These are phyloP conservation scores for Amanita polypyramis DNA, from an alignment of 768 basidiomycete genomes.

Conservation along the genomic window DNA sequence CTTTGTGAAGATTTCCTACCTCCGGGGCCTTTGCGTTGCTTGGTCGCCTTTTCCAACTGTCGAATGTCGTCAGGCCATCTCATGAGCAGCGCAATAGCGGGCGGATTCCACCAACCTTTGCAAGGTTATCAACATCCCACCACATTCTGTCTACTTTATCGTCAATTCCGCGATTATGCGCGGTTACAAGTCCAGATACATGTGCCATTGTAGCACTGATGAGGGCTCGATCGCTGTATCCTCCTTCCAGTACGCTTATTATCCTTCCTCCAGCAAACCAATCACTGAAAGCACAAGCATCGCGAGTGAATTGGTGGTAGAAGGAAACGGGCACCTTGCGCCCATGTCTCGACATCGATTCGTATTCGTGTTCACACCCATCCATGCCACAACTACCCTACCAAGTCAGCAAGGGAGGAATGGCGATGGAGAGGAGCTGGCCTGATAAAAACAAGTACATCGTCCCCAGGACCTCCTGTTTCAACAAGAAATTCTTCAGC, in stretches of 20 bases:
- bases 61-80: not conserved
- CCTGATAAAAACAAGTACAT: constrained; percentile 86
- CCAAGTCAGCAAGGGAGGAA: not conserved
- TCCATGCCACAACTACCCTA: constrained; percentile 82
- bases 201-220: constrained; percentile 79
- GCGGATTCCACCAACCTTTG: constrained; percentile 31
- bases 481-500: constrained; percentile 62
- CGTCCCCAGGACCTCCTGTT: constrained; percentile 55
- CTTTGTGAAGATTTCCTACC: constrained; percentile 30
- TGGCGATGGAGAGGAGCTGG: constrained; percentile 16
- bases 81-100: not conserved
- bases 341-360: constrained; percentile 85
- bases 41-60: constrained; percentile 60
- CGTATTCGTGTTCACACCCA: constrained; percentile 85
- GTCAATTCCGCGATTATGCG: constrained; percentile 12
- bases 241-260: constrained; percentile 89
- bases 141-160: constrained; percentile 37
- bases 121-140: constrained; percentile 57
- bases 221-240: constrained; percentile 86
- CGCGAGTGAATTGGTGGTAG: constrained; percentile 73
- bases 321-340: constrained; percentile 85
- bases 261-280: constrained; percentile 56
- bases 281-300: constrained; percentile 57
- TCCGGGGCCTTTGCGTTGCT: constrained; percentile 37
- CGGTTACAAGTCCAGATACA: constrained; percentile 48